These are phyloP conservation scores for Coniochaeta ligniaria DNA, from an alignment of 2,329 filamentous ascomycete genomes.

Conservation along the genomic window DNA sequence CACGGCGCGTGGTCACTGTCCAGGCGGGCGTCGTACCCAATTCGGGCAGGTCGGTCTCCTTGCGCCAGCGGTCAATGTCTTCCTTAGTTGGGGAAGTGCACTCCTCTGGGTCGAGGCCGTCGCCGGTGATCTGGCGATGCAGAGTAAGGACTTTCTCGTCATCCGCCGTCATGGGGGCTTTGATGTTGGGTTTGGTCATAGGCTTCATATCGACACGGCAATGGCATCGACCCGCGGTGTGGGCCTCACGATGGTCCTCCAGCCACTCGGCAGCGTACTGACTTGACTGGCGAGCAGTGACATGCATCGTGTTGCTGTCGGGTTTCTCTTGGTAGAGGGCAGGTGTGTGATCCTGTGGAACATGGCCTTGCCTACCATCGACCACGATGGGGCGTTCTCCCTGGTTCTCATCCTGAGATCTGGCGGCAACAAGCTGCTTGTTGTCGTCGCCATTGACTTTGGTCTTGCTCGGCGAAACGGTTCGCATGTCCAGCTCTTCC, in stretches of 20 bases:
- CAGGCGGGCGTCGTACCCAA: neutral
- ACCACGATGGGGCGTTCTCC: neutral
- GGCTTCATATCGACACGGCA: constrained; percentile 25
- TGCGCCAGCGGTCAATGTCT: neutral
- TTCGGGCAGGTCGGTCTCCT: neutral
- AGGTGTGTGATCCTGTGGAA: constrained; percentile 4
- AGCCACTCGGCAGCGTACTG: constrained; percentile 34
- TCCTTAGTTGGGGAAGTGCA: neutral
- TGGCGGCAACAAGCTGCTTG: neutral
- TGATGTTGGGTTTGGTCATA: constrained; percentile 14
- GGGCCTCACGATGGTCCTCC: constrained; percentile 27
- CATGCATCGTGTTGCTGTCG: constrained; percentile 8
- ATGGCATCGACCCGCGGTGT: constrained; percentile 24
- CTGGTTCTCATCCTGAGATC: neutral
- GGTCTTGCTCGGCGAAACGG: neutral
- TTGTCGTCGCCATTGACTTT: neutral
- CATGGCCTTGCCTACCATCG: neutral
- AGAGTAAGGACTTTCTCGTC: constrained; percentile 1
- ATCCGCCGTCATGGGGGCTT: constrained; percentile 3
- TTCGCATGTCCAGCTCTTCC: neutral
- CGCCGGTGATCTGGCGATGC: neutral
- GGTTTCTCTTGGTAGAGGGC: constrained; percentile 11
- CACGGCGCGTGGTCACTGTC: neutral
- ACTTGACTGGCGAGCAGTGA: constrained; percentile 24
- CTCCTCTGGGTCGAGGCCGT: neutral